Conservation (phyloP, 2,329 filamentous ascomycete species). For the Cordyceps tenuipes region DNA sequence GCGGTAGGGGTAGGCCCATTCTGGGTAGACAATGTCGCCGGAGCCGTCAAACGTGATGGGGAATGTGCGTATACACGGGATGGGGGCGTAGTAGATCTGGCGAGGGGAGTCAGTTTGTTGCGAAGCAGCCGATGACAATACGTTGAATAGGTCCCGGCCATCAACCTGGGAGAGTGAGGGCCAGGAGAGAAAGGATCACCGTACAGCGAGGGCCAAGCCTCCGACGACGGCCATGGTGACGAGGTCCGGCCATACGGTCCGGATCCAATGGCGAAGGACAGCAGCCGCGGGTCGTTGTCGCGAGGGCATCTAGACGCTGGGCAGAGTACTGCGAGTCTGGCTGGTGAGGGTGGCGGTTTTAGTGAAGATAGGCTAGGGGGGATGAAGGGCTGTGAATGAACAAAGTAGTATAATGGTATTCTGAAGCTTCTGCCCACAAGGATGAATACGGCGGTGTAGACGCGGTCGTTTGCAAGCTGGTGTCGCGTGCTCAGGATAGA, state of each 20-base stretch:
- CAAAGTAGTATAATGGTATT: background rate
- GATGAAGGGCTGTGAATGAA: no score
- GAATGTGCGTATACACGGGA: conserved; percentile 50
- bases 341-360: no score
- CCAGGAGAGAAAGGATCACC: background rate
- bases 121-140: background rate
- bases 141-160: no score
- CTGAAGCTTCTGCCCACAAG: background rate
- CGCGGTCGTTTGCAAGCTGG: background rate
- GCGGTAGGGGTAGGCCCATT: conserved; percentile 57
- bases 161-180: background rate
- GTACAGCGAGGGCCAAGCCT: conserved; percentile 23
- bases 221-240: conserved; percentile 49
- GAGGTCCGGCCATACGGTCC: conserved; percentile 50
- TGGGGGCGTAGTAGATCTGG: conserved; percentile 45
- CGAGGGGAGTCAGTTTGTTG: background rate
- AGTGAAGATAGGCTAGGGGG: background rate
- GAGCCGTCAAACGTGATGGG: conserved; percentile 49
- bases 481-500: background rate
- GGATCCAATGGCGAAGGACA: conserved; percentile 42
- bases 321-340: no score
- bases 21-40: conserved; percentile 54
- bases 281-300: background rate
- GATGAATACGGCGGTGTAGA: background rate
- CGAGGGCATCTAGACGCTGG: conserved; percentile 1